Evolutionary conservation across 306 rosid genomes (phyloP), one percentile per base, ranked within the genome.

Genomic region (Quercus engelmannii): DNA sequence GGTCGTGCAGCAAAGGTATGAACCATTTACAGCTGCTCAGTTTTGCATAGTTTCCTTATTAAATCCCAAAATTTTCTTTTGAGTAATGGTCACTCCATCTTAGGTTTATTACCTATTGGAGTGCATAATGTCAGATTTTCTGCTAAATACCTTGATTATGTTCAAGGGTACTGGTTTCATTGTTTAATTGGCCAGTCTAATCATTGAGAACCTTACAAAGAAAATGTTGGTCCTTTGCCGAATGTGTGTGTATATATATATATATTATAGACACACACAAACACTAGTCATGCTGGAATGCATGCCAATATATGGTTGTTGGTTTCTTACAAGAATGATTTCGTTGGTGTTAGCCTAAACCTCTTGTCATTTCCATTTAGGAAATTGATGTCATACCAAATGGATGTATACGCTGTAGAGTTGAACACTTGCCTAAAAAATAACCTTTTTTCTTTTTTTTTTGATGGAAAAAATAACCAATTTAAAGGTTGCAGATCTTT

Each of bases 1-100:
- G 15, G 84, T 13, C 97, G 96, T 33, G 99, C 99, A 8, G 98
- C 98, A 43, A 95, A 95, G 93, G 99, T 95, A 71, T 46, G 80
- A 52, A 79, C 33, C 69, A 79, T 71, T 73, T 19, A 68, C 57
- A 33, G 54, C 72, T 51, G 57, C 49, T 68, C 74, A 43, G 28
- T 62, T 78, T 30, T 67, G 19, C 74, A 69, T 55, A 20, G 3
- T 46, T 38, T 75, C 54, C 30, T 73, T 73, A 46, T 46, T 73
- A 46, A 74, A 18, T 21, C 61, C 12, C 18, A 55, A 68, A 75
- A 26, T 33, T 75, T 54, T 79, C 55, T 20, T 73, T 76, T 58
- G 23, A 56, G 18, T 62, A 49, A 31, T 31, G 70, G 19, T 64
- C 46, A 30, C 21, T 26, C 20, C 46, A 68, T 68, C 5, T 35